Evolutionary conservation across 768 basidiomycete species (phyloP).

Genomic region (Trametes elegans): DNA sequence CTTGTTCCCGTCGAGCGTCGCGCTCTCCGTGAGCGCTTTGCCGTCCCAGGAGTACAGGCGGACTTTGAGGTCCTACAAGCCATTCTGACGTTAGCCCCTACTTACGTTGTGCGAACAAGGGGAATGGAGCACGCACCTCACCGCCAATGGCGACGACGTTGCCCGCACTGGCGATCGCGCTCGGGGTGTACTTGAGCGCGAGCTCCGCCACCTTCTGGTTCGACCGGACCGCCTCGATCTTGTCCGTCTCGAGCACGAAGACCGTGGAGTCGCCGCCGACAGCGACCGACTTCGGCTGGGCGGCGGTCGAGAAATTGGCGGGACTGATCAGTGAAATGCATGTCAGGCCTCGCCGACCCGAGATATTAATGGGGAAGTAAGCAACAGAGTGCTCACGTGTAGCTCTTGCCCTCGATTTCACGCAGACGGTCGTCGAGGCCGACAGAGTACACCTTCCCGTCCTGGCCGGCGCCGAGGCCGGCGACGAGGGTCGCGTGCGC

Average conservation of each 20-base stretch:
- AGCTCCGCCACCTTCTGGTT: constrained; percentile 67
- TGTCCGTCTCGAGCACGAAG: constrained; percentile 58
- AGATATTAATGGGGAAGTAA: neutral
- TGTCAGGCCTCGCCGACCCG: neutral
- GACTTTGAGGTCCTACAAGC: constrained; percentile 66
- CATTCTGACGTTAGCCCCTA: neutral
- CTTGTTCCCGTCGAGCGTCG: constrained; percentile 62
- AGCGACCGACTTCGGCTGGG: constrained; percentile 71
- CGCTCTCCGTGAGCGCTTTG: constrained; percentile 53
- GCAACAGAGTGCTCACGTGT: constrained; percentile 43
- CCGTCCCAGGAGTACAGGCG: constrained; percentile 73
- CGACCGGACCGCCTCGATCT: constrained; percentile 63
- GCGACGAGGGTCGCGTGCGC: constrained; percentile 73
- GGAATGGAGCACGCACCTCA: constrained; percentile 47
- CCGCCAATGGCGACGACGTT: constrained; percentile 67
- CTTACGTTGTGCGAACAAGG: too few relatives aligned
- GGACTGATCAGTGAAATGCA: constrained; percentile 37
- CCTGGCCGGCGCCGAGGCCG: constrained; percentile 47
- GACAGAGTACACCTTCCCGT: constrained; percentile 59
- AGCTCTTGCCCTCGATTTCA: constrained; percentile 56
- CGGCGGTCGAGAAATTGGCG: constrained; percentile 47
- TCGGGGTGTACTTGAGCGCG: constrained; percentile 47
- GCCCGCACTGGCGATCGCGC: constrained; percentile 53
- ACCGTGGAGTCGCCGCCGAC: constrained; percentile 57
- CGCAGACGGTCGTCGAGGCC: constrained; percentile 82